These are phyloP conservation scores for Fusarium sp. DNA, from an alignment of 2,329 filamentous ascomycete genomes.

Conservation along the genomic window DNA sequence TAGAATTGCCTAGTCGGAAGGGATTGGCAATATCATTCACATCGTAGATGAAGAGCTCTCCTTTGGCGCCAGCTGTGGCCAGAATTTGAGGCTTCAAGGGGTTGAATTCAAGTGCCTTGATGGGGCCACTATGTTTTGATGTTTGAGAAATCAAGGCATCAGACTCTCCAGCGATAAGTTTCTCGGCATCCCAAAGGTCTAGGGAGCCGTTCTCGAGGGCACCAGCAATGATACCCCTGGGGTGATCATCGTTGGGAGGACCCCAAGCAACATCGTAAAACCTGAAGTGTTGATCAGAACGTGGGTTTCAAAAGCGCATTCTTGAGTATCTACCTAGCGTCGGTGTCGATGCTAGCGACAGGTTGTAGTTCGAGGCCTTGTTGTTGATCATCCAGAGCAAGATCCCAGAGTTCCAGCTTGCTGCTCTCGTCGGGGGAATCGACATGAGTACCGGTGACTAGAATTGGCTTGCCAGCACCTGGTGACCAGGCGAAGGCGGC, in stretches of 20 bases:
- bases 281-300: constrained; percentile 57
- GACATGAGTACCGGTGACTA: constrained; percentile 93
- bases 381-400: constrained; percentile 80
- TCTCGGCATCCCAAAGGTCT: constrained; percentile 90
- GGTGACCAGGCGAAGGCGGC: constrained; percentile 98
- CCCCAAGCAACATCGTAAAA: constrained; percentile 99
- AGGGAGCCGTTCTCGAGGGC: constrained; percentile 94
- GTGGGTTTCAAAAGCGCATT: constrained; percentile 3
- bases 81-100: constrained; percentile 89
- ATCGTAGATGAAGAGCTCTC: constrained; percentile 96
- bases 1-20: constrained; percentile 86
- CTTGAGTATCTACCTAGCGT: constrained; percentile 75
- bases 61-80: constrained; percentile 91
- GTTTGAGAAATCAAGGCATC: constrained; percentile 88
- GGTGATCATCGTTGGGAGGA: constrained; percentile 78
- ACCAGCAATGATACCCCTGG: constrained; percentile 90
- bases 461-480: constrained; percentile 77
- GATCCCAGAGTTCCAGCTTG: constrained; percentile 95
- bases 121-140: constrained; percentile 88
- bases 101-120: constrained; percentile 97
- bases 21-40: constrained; percentile 88
- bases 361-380: constrained; percentile 87
- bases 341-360: constrained; percentile 82
- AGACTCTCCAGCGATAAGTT: constrained; percentile 64
- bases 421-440: constrained; percentile 98